phyloP scores from a whole-genome alignment of 2,329 filamentous ascomycete genomes.

The Thermothelomyces thermophilus region DNA sequence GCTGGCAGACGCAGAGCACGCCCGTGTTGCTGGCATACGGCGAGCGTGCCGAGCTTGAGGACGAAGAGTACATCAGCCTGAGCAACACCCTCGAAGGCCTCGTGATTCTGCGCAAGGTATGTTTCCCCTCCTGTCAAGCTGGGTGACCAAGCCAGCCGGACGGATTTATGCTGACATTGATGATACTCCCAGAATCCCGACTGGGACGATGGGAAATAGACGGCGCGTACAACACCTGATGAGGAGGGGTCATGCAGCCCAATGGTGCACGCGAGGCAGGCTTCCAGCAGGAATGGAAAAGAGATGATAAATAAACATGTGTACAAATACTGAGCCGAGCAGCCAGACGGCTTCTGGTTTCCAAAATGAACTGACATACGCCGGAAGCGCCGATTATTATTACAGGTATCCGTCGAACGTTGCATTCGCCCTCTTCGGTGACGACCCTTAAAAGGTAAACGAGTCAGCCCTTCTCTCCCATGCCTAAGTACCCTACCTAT shows the following conservation, averaged over 20 bases:
- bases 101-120: conserved; percentile 94
- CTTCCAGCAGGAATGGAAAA: neutral
- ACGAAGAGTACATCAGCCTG: conserved; percentile 92
- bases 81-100: conserved; percentile 88
- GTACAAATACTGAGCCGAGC: conserved; percentile 3
- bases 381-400: neutral
- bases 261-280: neutral
- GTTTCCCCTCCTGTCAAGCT: conserved; percentile 22
- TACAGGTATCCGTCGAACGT: no score
- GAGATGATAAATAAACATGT: conserved; percentile 8
- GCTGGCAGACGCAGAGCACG: conserved; percentile 99
- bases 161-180: neutral
- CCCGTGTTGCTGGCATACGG: conserved; percentile 91
- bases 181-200: conserved; percentile 42
- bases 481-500: no score
- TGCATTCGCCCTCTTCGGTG: no score
- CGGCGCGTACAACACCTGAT: neutral
- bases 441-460: no score
- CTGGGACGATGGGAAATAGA: conserved; percentile 46
- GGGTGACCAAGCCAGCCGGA: neutral
- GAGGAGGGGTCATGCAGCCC: neutral
- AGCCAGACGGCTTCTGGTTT: conserved; percentile 2
- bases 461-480: no score
- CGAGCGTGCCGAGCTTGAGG: conserved; percentile 91
- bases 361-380: conserved; percentile 13